phyloP scores from a whole-genome alignment of 2,329 filamentous ascomycete genomes.

The Sclerotinia trifoliorum region DNA sequence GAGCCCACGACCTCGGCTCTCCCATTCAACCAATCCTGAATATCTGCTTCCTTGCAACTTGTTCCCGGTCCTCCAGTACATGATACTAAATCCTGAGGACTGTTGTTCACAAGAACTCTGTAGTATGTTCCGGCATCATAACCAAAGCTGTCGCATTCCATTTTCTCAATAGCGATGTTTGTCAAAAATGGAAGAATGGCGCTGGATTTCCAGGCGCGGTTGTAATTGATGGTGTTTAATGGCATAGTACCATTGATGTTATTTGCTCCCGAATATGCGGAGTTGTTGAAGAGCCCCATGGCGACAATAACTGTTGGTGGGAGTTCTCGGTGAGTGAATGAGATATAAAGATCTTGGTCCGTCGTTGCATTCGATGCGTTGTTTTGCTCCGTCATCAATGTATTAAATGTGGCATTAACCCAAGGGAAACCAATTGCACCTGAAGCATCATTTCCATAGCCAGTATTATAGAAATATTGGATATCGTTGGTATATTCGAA shows the following conservation, averaged over 20 bases:
- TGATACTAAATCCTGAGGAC: constrained; percentile 48
- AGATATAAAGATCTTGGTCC: constrained; percentile 52
- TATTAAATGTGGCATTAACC: constrained; percentile 50
- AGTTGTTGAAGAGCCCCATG: constrained; percentile 56
- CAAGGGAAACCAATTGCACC: constrained; percentile 52
- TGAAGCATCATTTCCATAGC: constrained; percentile 50
- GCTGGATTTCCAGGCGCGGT: constrained; percentile 51
- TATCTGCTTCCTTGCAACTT: constrained; percentile 40
- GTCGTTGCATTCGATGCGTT: constrained; percentile 39
- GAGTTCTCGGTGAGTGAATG: constrained; percentile 55
- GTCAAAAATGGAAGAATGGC: constrained; percentile 53
- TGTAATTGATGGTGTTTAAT: constrained; percentile 47
- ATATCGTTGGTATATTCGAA: constrained; percentile 53
- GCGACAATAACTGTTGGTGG: constrained; percentile 54
- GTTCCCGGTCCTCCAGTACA: constrained; percentile 52
- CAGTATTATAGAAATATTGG: constrained; percentile 51
- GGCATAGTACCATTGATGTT: constrained; percentile 53
- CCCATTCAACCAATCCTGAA: constrained; percentile 28
- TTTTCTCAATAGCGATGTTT: constrained; percentile 53
- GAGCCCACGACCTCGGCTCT: constrained; percentile 43
- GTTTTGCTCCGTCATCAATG: constrained; percentile 38
- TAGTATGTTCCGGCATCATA: constrained; percentile 48
- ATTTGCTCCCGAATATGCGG: constrained; percentile 46
- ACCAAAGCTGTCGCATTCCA: constrained; percentile 52
- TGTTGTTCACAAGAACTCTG: constrained; percentile 51